Evolutionary conservation across 345 rosid species (phyloP).

Genomic region (Nasturtium officinale): DNA sequence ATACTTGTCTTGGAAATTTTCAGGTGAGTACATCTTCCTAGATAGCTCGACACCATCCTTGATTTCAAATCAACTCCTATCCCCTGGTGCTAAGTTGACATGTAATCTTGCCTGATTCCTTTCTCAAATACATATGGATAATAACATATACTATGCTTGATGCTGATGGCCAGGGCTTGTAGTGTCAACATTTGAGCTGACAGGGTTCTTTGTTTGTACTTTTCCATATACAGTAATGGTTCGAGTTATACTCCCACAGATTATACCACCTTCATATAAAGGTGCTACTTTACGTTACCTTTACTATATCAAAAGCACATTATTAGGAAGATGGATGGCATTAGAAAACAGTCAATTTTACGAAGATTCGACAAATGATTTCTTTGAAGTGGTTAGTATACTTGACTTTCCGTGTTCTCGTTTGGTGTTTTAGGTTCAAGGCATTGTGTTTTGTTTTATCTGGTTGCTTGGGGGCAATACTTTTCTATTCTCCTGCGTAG

Average conservation of each 20-base stretch:
- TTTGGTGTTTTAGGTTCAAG: conserved; percentile 20
- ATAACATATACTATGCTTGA: conserved; percentile 7
- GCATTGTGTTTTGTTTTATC: conserved; percentile 24
- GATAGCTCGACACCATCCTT: conserved; percentile 64
- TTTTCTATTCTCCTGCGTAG: background rate
- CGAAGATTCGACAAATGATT: conserved; percentile 51
- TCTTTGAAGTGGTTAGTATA: conserved; percentile 64
- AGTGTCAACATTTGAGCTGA: conserved; percentile 28
- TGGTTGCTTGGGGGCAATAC: conserved; percentile 21
- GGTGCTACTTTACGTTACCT: conserved; percentile 88
- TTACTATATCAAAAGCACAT: conserved; percentile 68
- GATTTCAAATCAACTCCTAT: conserved; percentile 68
- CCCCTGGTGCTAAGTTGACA: conserved; percentile 67
- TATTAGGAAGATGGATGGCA: conserved; percentile 66
- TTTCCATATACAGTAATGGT: conserved; percentile 63
- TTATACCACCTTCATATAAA: conserved; percentile 85
- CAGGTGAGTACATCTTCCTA: conserved; percentile 87
- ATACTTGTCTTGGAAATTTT: conserved; percentile 31
- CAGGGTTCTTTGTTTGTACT: conserved; percentile 20
- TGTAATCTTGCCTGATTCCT: conserved; percentile 51
- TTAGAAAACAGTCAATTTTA: conserved; percentile 63
- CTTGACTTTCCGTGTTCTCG: conserved; percentile 23
- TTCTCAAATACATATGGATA: conserved; percentile 17
- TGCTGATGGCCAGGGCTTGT: conserved; percentile 8
- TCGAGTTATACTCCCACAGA: conserved; percentile 65